Conservation (phyloP, 768 basidiomycete genomes). For the Erythrobasidium yunnanense region DNA sequence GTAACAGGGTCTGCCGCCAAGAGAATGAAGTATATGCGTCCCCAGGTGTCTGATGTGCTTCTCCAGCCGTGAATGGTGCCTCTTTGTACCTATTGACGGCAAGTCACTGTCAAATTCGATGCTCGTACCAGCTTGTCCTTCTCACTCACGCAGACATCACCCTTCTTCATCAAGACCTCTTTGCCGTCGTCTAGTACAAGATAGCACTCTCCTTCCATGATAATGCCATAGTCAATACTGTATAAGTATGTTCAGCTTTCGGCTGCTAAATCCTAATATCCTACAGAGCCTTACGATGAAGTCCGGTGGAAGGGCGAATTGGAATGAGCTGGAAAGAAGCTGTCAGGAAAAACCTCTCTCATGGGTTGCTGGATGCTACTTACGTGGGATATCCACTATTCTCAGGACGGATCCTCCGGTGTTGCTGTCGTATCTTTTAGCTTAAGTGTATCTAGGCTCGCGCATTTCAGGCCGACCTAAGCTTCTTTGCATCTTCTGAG, state of each 20-base stretch:
- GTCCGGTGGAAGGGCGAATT: conserved; percentile 12
- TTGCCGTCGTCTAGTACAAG: conserved; percentile 14
- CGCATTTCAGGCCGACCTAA: not conserved
- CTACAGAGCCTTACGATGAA: not conserved
- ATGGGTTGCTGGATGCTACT: not conserved
- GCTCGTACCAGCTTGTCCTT: not conserved
- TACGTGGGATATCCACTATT: not conserved
- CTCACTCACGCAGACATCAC: conserved; percentile 12
- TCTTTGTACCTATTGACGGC: conserved; percentile 1
- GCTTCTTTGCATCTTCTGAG: not conserved
- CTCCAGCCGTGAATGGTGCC: conserved; percentile 22
- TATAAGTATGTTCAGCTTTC: not conserved
- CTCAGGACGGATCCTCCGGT: not conserved
- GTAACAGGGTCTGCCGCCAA: conserved; percentile 44
- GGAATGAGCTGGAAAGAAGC: not conserved
- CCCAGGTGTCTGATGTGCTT: conserved; percentile 13
- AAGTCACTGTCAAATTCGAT: not conserved
- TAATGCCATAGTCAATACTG: conserved; percentile 1
- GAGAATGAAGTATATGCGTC: conserved; percentile 20
- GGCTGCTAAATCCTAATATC: too few species aligned
- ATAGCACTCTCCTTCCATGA: not conserved
- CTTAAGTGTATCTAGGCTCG: not conserved
- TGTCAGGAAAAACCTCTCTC: too few species aligned
- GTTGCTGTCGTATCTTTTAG: not conserved
- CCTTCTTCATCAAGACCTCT: conserved; percentile 11